These are phyloP conservation scores for Clathrus columnatus DNA, from an alignment of 768 basidiomycete genomes.

Conservation along the genomic window DNA sequence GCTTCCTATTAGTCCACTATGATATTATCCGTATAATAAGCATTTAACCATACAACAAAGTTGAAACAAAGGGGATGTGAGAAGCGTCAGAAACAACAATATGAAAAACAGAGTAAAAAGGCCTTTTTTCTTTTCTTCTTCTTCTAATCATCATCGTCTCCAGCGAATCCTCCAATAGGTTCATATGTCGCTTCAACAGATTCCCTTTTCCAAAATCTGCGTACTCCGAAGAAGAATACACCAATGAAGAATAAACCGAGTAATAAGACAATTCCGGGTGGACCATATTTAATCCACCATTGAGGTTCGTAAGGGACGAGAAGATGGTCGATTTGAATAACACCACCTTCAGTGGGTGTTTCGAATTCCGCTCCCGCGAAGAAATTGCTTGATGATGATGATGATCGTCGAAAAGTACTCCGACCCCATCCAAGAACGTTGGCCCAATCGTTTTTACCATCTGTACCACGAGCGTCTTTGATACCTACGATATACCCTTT, in stretches of 20 bases:
- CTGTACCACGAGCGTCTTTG: slow-evolving; percentile 61
- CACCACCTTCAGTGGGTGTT: slow-evolving; percentile 57
- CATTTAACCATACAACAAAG: too few species aligned
- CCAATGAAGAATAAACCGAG: slow-evolving; percentile 55
- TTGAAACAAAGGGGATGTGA: too few species aligned
- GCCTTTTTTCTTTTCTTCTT: not conserved
- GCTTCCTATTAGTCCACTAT: too few species aligned
- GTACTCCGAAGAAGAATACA: slow-evolving; percentile 64
- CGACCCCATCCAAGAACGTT: slow-evolving; percentile 67
- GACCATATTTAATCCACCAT: slow-evolving; percentile 75
- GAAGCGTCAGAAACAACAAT: not conserved
- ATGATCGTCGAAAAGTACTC: slow-evolving; percentile 45
- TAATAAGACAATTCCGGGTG: slow-evolving; percentile 51
- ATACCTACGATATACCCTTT: slow-evolving; percentile 54
- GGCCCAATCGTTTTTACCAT: slow-evolving; percentile 55
- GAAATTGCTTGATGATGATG: too few species aligned
- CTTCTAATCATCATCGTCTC: slow-evolving; percentile 13
- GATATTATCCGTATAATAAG: too few species aligned
- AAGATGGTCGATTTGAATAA: slow-evolving; percentile 78
- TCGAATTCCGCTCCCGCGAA: slow-evolving; percentile 44
- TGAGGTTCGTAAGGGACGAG: slow-evolving; percentile 79
- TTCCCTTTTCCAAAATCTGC: slow-evolving; percentile 62
- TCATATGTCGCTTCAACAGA: slow-evolving; percentile 84
- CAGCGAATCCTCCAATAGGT: slow-evolving; percentile 72
- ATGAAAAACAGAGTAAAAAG: not conserved